These are phyloP conservation scores for Sclerotinia trifoliorum DNA, from an alignment of 2,329 filamentous ascomycete species.

Conservation along the genomic window DNA sequence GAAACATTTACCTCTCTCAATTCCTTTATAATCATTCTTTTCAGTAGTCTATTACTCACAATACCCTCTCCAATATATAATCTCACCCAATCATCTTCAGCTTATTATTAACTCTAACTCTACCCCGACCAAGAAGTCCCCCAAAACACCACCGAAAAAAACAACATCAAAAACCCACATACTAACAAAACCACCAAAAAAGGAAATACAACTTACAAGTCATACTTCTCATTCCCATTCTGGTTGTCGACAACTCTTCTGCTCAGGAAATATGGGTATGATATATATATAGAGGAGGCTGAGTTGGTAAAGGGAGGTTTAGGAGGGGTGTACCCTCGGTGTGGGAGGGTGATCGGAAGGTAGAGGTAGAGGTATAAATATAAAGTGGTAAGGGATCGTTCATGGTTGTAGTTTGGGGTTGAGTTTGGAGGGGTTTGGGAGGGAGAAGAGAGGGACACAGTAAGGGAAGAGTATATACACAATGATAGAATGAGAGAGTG, in stretches of 20 bases:
- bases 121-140: background rate
- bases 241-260: background rate
- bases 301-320: background rate
- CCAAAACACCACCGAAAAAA: background rate
- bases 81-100: no score
- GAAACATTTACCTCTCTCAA: no score
- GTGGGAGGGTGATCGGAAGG: background rate
- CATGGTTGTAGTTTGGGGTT: background rate
- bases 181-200: background rate
- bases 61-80: no score
- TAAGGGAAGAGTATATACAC: background rate
- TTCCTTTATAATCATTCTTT: no score
- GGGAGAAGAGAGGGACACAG: background rate
- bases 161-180: background rate
- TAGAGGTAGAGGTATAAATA: background rate
- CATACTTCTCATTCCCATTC: background rate
- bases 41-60: no score
- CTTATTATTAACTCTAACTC: no score
- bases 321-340: background rate
- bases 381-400: background rate
- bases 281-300: constrained; percentile 4
- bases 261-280: background rate
- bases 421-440: background rate
- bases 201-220: background rate
- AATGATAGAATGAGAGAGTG: background rate